Base-by-base conservation (phyloP, 306 rosid genomes). In the Inga leiocalycina region DNA sequence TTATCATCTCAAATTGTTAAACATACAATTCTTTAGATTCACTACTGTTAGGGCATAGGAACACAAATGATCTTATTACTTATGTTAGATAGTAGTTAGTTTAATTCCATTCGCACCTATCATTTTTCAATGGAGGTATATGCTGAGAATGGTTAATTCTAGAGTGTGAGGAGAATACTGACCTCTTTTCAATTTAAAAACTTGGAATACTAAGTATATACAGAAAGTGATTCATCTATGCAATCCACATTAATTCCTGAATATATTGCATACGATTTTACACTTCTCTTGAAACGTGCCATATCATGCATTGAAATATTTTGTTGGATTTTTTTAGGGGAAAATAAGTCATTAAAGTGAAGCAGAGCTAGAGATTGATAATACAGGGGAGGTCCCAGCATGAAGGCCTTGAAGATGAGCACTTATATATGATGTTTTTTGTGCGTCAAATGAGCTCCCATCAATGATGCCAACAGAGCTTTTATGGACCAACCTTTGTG, bases 281-380 rank as follows among this genome's bases (percentile, higher is more conserved):
- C 71, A 32, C 71, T 34, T 66, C 22, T 34, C 19, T 66, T 66
- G 12, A 66, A 32, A 66, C 45, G 34, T 13, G 41, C 1, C 11
- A 57, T 9, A n/a, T 70, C 11, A 72, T 17, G 39, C 27, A 45
- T 7, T 24, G 27, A 12, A 46, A 72, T 45, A 72, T 72, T 27
- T 72, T 45, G 76, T 22, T 16, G 59, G 76, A 71, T 72, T 22
- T 45, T 72, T 41, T 45, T 12, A 45, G 76, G 6, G 76, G 56
- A 71, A 71, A 71, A 24, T 56, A 71, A 44, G 39, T 59, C 57
- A 72, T 72, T 45, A 45, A 72, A 72, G 76, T 46, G 76, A 72
- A 45, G 57, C 75, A 44, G 11, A 44, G 22, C 11, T 43, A 71
- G 20, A 43, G 20, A 1, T 6, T 43, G 37, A 71, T 70, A 19